Base-by-base conservation (phyloP, 2,329 filamentous ascomycete species). In the Phaeosphaeriaceae sp. region DNA sequence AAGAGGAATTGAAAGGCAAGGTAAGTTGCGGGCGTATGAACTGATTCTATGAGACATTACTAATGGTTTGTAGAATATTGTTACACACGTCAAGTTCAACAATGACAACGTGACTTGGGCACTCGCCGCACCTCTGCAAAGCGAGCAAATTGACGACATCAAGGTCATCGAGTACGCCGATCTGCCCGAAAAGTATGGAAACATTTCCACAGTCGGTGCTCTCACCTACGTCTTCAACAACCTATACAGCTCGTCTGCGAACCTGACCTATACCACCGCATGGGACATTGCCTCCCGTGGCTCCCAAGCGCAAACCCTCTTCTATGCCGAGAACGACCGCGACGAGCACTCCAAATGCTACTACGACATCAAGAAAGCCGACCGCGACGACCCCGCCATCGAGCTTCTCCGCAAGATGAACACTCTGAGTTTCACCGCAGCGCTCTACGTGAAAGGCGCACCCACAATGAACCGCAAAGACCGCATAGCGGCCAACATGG, bases 341-440 rank as follows among this genome's bases (percentile, higher is more conserved):
- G 53, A 66, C 6, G 49, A 56, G 2, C 42, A 48, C 20, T 46
- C 42, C 36, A 42, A 36, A 54, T 70, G 67, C 56, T 62, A 61
- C 53, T 70, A 65, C 51, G 45, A 61, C 13, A 63, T 70, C 2
- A 52, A 64, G 24, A 58, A 58, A 1, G 22, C 57, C 7, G 56
- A 54, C 11, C 60, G 58, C n/a, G 65, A 69, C 41, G 68, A 69
- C 36, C 66, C 68, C 0, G 51, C 61, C 41, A 54, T 70, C 36
- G 66, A 64, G 11, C 33, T 70, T 1, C 54, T 70, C n/a, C 68
- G 66, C 53, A 68, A 66, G 20, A 40, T 69, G 10, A 70, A 70
- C 53, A 70, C 66, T 0, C 46, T 70, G 17, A 57, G 54, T 24
- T 70, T 70, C 42, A 60, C 65, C 10, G 48, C 66, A 0, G 58